Base-by-base conservation (phyloP, 2,329 filamentous ascomycete genomes). In the Xylariaceae sp. region DNA sequence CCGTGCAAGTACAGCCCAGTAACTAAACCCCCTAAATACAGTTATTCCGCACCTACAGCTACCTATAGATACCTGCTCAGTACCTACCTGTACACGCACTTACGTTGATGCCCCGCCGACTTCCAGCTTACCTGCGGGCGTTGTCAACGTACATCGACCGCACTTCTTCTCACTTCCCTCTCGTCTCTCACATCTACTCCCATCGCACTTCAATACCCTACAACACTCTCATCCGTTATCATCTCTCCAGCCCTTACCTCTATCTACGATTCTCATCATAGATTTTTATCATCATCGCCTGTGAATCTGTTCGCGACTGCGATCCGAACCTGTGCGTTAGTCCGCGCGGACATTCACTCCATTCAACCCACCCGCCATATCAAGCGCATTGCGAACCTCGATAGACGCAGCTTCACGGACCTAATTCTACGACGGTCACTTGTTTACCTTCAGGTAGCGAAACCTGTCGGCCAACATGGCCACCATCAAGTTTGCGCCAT, bases 401-500 rank as follows among this genome's bases (percentile, higher is more conserved):
- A 30, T 5, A 30, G 23, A 30, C 23, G 23, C 23, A 30, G 23
- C 23, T 30, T 30, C 23, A 30, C 23, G 23, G 23, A 30, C 23
- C 7, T 42, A 13, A 10, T 9, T 42, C 37, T 30, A 6, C 48
- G 17, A 47, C 48, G 9, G 11, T 17, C 39, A 13, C 10, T n/a
- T 37, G 23, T 30, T 30, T 5, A 17, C 4, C 23, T 23, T 13
- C 15, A 18, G 34, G 45, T 23, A 48, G 30, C 55, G 23, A 55
- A 34, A 45, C 50, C 39, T n/a, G 13, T 55, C 42, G 56, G 62
- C 48, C 61, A 55, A 51, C 35, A 71, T 71, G 77, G 69, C 82
- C 55, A 68, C 75, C 35, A 73, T 85, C 55, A 82, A 83, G 78
- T 99, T 92, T 75, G 90, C 91, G 62, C 88, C 93, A 0, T 97